phyloP scores from a whole-genome alignment of 1,284 basidiomycete species.

The Marasmius tenuissimus region DNA sequence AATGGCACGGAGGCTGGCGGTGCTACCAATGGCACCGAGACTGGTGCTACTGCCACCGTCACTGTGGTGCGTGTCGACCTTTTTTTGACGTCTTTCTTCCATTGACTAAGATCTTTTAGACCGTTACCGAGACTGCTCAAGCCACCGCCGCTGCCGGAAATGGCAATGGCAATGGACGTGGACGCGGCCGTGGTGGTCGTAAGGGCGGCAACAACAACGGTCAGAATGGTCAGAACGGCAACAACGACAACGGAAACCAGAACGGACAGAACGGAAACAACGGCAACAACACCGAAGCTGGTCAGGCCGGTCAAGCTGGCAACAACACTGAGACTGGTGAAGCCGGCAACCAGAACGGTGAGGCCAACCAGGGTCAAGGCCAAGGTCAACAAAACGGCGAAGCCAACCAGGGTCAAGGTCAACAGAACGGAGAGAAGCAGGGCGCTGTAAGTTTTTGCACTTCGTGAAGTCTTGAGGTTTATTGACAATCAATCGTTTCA shows the following conservation, averaged over 20 bases:
- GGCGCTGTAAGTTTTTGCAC: too few relatives aligned
- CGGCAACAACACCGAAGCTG: neutral
- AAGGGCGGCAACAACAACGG: neutral
- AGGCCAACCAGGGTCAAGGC: too few relatives aligned
- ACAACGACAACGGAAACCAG: neutral
- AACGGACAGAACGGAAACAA: neutral
- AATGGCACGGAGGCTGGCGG: slow-evolving; percentile 1
- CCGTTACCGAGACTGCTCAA: slow-evolving; percentile 5
- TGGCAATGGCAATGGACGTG: neutral
- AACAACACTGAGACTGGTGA: neutral
- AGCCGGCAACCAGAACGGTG: neutral
- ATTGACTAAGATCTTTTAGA: neutral
- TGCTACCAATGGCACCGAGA: slow-evolving; percentile 1
- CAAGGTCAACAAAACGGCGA: too few relatives aligned
- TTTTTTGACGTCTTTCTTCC: neutral
- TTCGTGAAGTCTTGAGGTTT: too few relatives aligned
- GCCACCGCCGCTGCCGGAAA: neutral
- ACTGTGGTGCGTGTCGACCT: slow-evolving; percentile 5
- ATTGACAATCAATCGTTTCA: too few relatives aligned
- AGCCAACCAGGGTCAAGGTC: too few relatives aligned
- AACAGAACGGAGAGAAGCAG: too few relatives aligned
- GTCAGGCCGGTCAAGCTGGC: neutral
- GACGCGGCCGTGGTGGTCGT: neutral
- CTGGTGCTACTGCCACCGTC: slow-evolving; percentile 1
- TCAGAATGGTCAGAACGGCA: neutral